A percentile compares a stretch with the other conserved stretches of the same genome.
phyloP scores from a whole-genome alignment of 2,329 filamentous ascomycete species.

The Ambrosiella beaveri region DNA sequence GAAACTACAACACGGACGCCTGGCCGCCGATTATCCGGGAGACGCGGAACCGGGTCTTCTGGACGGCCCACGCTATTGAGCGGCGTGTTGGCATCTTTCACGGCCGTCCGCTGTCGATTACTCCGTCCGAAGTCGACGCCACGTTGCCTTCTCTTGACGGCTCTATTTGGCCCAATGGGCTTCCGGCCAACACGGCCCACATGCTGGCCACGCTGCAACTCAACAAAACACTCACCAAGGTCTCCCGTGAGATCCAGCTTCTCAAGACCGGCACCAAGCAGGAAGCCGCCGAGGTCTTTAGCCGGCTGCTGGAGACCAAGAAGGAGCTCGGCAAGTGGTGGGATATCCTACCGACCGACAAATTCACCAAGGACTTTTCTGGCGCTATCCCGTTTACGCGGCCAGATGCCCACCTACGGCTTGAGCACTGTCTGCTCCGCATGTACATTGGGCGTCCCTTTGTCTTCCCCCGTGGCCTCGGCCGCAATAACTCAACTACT shows the following conservation, averaged over 20 bases:
- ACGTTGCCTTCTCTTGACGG: slow-evolving; percentile 31
- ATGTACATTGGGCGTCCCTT: slow-evolving; percentile 38
- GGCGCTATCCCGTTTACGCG: slow-evolving; percentile 22
- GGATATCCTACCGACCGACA: slow-evolving; percentile 21
- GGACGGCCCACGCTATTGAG: slow-evolving; percentile 39
- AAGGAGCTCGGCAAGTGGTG: slow-evolving; percentile 24
- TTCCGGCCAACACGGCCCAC: slow-evolving; percentile 27
- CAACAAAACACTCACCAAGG: slow-evolving; percentile 21
- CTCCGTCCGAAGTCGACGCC: slow-evolving; percentile 34
- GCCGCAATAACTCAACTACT: slow-evolving; percentile 1
- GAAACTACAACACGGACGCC: slow-evolving; percentile 29
- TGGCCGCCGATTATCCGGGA: slow-evolving; percentile 32
- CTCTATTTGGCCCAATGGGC: slow-evolving; percentile 24
- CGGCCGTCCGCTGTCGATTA: slow-evolving; percentile 36
- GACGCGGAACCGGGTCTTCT: slow-evolving; percentile 37
- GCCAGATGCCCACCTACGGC: slow-evolving; percentile 31
- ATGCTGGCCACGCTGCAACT: slow-evolving; percentile 28
- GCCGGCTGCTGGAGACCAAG: slow-evolving; percentile 22
- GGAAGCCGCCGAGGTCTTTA: slow-evolving; percentile 20
- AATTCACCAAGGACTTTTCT: slow-evolving; percentile 20
- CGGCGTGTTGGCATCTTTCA: slow-evolving; percentile 39
- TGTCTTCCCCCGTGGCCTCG: slow-evolving; percentile 23
- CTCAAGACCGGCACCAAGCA: slow-evolving; percentile 20
- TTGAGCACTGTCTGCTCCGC: slow-evolving; percentile 35
- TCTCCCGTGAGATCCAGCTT: slow-evolving; percentile 24